Base-by-base conservation (phyloP, 202 grass and related monocot species). In the Hordeum pubiflorum region DNA sequence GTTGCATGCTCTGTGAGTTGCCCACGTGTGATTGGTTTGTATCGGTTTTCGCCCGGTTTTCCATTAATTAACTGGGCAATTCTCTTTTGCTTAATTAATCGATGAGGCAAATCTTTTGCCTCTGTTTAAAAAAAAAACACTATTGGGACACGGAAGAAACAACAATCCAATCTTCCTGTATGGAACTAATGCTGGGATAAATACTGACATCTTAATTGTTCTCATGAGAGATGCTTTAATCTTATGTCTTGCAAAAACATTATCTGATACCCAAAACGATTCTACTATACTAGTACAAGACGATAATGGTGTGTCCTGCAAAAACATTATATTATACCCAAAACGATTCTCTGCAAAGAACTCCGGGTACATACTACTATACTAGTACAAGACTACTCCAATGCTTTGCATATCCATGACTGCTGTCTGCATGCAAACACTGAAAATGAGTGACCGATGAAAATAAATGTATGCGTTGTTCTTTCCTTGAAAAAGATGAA, bases 401-500 rank as follows among this genome's bases (percentile, higher is more conserved):
- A 64, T 72, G 1, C 21, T 58, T 81, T 76, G 61, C 29, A 69
- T 69, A 69, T 69, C 38, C 3, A 37, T 55, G 38, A 29, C 7
- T 8, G 12, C 54, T 75, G 27, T 7, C 57, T 50, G 13, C 32
- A 3, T 10, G 18, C 12, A 48, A 62, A 71, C 39, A 44, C 41
- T 70, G 68, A 1, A 71, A 71, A 20, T 17, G 11, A 27, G 39
- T 17, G 75, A 36, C 34, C 14, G 12, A 48, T 20, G 12, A 74
- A 74, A 31, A 84, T 59, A 50, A 17, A 50, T 50, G 15, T 50
- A 14, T 50, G 15, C 46, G 7, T 15, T 43, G 7, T 77, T 79
- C 31, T 57, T 55, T 80, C 15, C 36, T 23, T 71, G 66, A 32
- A 67, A 63, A 62, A 17, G 55, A 61, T 78, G 74, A 62, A 70